Evolutionary conservation across 306 rosid genomes (phyloP).

Genomic region (Vachellia collinsii): DNA sequence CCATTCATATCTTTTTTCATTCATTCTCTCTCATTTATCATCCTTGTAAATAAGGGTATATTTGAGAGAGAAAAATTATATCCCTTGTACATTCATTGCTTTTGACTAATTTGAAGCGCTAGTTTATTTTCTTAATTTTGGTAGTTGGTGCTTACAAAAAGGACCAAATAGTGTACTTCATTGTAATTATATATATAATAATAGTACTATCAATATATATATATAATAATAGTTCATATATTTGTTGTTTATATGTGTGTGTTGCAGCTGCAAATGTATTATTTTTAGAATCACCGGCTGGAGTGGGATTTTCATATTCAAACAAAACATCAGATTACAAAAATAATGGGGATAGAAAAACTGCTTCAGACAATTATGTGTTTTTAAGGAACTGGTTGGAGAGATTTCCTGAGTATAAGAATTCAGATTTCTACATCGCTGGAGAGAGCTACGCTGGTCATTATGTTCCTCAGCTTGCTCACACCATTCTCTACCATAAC

Average conservation of each 20-base stretch:
- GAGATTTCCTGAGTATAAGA: conserved; percentile 84
- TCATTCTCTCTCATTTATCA: no score
- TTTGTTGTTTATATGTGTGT: not conserved
- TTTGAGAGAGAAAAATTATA: no score
- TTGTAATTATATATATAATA: no score
- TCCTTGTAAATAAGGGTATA: no score
- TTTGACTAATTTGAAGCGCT: no score
- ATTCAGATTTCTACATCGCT: conserved; percentile 68
- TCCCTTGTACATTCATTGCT: no score
- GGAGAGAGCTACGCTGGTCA: conserved; percentile 98
- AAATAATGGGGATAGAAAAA: conserved; percentile 61
- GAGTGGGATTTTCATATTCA: conserved; percentile 95
- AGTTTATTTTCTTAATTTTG: no score
- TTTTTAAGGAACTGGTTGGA: conserved; percentile 87
- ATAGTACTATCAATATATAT: no score
- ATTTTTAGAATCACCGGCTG: conserved; percentile 85
- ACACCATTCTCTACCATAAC: conserved; percentile 70
- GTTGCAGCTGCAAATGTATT: conserved; percentile 83
- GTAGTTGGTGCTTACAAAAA: no score
- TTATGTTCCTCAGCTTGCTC: conserved; percentile 94
- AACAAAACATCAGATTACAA: conserved; percentile 71
- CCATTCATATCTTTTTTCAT: no score
- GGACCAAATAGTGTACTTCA: no score
- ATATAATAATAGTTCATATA: no score
- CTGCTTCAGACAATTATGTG: conserved; percentile 68